phyloP scores from a whole-genome alignment of 768 basidiomycete species.

The Boletus tylopilopsis region DNA sequence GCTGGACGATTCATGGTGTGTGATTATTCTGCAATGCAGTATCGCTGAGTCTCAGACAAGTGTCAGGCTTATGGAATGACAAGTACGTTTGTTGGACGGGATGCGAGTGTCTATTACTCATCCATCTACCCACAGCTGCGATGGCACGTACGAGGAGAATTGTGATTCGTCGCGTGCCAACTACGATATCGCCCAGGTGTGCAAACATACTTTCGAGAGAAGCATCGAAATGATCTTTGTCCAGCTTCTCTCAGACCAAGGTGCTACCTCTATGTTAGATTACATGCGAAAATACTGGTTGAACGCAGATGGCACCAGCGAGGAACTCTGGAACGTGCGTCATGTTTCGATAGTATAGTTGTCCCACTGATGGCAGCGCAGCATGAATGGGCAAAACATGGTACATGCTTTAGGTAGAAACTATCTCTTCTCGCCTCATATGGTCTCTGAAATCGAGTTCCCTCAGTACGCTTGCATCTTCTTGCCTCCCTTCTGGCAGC shows the following conservation, averaged over 20 bases:
- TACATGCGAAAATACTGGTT: slow-evolving; percentile 67
- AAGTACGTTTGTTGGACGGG: slow-evolving; percentile 35
- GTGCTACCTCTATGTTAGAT: slow-evolving; percentile 52
- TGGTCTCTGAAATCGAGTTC: slow-evolving; percentile 1
- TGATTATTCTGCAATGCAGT: background rate
- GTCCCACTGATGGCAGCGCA: slow-evolving; percentile 20
- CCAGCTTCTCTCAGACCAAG: slow-evolving; percentile 56
- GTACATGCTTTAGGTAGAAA: slow-evolving; percentile 43
- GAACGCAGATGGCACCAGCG: slow-evolving; percentile 53
- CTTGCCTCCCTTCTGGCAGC: slow-evolving; percentile 60
- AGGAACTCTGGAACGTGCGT: slow-evolving; percentile 67
- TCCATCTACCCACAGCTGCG: slow-evolving; percentile 42
- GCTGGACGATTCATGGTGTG: slow-evolving; percentile 75
- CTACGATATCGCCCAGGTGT: slow-evolving; percentile 43
- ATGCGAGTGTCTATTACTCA: background rate
- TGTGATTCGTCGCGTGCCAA: slow-evolving; percentile 40
- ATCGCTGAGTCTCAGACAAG: slow-evolving; percentile 1
- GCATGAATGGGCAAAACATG: slow-evolving; percentile 73
- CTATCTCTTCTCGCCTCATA: background rate
- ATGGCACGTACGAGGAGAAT: slow-evolving; percentile 36
- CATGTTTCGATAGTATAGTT: background rate
- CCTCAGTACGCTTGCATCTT: slow-evolving; percentile 51
- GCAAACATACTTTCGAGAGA: slow-evolving; percentile 1
- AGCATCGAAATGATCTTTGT: background rate
- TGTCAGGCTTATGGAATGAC: slow-evolving; percentile 63